Evolutionary conservation across 2,329 filamentous ascomycete genomes (phyloP).

Genomic region (Aspergillus calidoustus): DNA sequence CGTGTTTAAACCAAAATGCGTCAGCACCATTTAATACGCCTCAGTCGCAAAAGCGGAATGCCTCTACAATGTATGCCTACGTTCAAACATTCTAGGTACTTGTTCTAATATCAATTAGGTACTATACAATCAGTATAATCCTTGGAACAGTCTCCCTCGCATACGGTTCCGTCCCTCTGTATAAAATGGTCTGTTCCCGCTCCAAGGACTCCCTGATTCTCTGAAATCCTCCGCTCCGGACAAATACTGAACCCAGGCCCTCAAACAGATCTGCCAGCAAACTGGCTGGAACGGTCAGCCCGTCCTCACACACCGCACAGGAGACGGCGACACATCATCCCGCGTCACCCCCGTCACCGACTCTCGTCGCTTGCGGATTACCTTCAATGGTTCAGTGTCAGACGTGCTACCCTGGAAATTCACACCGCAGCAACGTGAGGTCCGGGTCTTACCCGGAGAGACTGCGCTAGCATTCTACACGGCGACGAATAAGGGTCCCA

Average conservation of each 20-base stretch:
- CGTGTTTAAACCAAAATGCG: slow-evolving; percentile 30
- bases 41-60: slow-evolving; percentile 54
- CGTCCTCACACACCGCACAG: slow-evolving; percentile 76
- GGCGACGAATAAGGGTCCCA: slow-evolving; percentile 84
- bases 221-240: neutral
- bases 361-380: slow-evolving; percentile 87
- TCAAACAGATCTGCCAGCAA: slow-evolving; percentile 54
- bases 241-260: neutral
- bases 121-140: slow-evolving; percentile 67
- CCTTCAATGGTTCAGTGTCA: slow-evolving; percentile 93
- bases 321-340: slow-evolving; percentile 68
- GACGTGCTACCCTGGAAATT: slow-evolving; percentile 98
- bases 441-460: slow-evolving; percentile 91
- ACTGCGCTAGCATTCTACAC: slow-evolving; percentile 98
- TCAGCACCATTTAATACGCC: slow-evolving; percentile 41
- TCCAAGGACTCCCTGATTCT: neutral
- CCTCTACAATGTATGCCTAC: slow-evolving; percentile 53
- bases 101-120: slow-evolving; percentile 49
- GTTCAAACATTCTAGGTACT: slow-evolving; percentile 10
- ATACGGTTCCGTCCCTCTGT: slow-evolving; percentile 69
- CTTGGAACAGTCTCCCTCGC: slow-evolving; percentile 66
- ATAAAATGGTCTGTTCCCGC: slow-evolving; percentile 62
- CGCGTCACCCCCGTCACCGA: slow-evolving; percentile 80
- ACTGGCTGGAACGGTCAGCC: slow-evolving; percentile 88
- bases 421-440: slow-evolving; percentile 92